Base-by-base conservation (phyloP, 1,284 basidiomycete genomes). In the Mycena citricolor region DNA sequence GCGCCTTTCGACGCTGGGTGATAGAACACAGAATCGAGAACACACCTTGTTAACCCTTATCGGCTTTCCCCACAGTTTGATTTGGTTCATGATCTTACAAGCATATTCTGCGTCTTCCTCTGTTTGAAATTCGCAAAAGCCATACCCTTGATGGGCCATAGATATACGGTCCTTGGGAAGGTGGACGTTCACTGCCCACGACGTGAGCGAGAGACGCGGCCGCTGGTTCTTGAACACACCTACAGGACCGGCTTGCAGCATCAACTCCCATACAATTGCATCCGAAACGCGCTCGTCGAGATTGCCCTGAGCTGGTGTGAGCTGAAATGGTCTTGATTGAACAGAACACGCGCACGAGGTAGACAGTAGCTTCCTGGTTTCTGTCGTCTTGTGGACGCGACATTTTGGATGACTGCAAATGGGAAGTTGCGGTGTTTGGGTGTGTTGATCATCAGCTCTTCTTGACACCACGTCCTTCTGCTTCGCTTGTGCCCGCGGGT, bases 31-130 rank as follows among this genome's bases (percentile, higher is more conserved):
- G 25, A 39, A 46, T 12, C 42, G 42, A 26, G 30, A 35, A 49
- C 34, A 68, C 82, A 90, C 91, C 84, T 97, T 97, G 77, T 97
- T 97, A 56, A 99, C 94, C 55, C 95, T 79, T 51, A 99, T 97
- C 24, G 95, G 95, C 63, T 98, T 98, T 31, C 97, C 95, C 78
- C 90, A 99, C 39, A 99, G 71, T 69, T 99, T 99, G 65, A 99
- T 97, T 73, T 98, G 95, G 66, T 99, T 98, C 94, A 99, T 95
- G 60, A 98, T 97, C 74, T 97, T 97, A 77, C 93, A 97, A 50
- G 94, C 95, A 65, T 99, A 99, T 70, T 99, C 94, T 56, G 95
- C 94, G 69, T 98, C 97, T 63, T 94, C 90, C 69, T 98, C 94
- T 29, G 93, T 94, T 64, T 94, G 74, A 67, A 98, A 98, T 73